Percentiles rank a stretch among this genome's conserved stretches.
Evolutionary conservation across 2,329 filamentous ascomycete species (phyloP).

Genomic region (Lecanoromycetidae sp.): DNA sequence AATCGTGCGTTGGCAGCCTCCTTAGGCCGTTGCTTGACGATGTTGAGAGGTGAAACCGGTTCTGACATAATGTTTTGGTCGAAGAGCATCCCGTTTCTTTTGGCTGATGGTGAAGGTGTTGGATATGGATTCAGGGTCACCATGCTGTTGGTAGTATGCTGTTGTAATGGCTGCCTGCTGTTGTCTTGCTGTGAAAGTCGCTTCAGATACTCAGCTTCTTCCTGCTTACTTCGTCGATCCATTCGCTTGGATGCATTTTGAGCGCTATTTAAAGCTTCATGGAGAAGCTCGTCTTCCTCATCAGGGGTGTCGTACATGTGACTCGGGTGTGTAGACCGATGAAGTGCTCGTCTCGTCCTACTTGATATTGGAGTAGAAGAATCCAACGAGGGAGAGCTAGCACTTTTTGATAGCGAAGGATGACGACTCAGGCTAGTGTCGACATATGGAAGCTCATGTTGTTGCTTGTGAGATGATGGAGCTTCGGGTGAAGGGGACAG

Average conservation of each 20-base stretch:
- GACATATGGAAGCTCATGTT: slow-evolving; percentile 2
- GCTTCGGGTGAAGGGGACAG: slow-evolving; percentile 18
- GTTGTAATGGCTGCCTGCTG: slow-evolving; percentile 18
- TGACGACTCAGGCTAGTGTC: slow-evolving; percentile 37
- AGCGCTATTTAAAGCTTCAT: slow-evolving; percentile 72
- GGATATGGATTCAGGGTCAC: slow-evolving; percentile 42
- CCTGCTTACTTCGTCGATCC: slow-evolving; percentile 32
- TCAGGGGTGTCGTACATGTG: slow-evolving; percentile 88
- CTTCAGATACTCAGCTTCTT: slow-evolving; percentile 28
- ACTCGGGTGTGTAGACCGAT: slow-evolving; percentile 56
- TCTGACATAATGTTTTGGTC: slow-evolving; percentile 49
- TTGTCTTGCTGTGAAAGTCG: slow-evolving; percentile 20
- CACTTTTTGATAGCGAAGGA: slow-evolving; percentile 27
- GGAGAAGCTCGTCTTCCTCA: slow-evolving; percentile 89
- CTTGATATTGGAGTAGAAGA: slow-evolving; percentile 54
- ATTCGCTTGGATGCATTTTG: slow-evolving; percentile 60
- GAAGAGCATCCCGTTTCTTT: slow-evolving; percentile 64
- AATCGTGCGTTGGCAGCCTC: slow-evolving; percentile 51
- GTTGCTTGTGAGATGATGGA: slow-evolving; percentile 19
- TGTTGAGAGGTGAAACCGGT: slow-evolving; percentile 59
- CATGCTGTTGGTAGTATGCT: slow-evolving; percentile 21
- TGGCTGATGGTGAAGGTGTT: slow-evolving; percentile 71
- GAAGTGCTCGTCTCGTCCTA: slow-evolving; percentile 65
- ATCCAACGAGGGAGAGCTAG: slow-evolving; percentile 28
- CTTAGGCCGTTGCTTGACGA: slow-evolving; percentile 46